Evolutionary conservation across 345 rosid species (phyloP), one percentile per base, ranked within the genome.

Genomic region (Sapria himalayana): DNA sequence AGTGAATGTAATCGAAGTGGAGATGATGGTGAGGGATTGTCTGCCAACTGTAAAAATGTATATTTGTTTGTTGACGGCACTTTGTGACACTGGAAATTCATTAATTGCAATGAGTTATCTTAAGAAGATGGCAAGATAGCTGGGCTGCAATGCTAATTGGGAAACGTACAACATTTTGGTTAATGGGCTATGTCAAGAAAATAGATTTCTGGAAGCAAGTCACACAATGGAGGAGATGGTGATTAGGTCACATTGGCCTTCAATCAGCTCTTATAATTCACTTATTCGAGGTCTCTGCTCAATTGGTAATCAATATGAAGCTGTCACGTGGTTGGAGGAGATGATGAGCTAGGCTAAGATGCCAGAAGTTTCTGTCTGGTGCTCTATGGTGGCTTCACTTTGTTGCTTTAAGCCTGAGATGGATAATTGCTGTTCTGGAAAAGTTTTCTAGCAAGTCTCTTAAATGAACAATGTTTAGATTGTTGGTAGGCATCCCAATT

Each of bases 311-410:
- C 66, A 64, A 22, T 81, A 76, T 54, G 89, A 86, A 66, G 92
- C 81, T 41, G 70, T 72, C 41, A 59, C 70, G 62, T 78, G 92
- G 97, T 58, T 86, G 57, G 97, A 86, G 63, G 94, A 81, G 69
- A 78, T 81, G 89, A 65, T 78, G 47, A 72, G 77, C 61, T 72
- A 68, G 50, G 85, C 60, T 29, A 48, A 60, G 58, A 16, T 58
- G 25, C 89, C 92, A 0, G 65, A 64, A 22, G 43, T 40, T 45
- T 67, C 55, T 22, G 51, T 68, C 14, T 81, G 97, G 97, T 53
- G 35, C 33, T 69, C 74, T 22, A 65, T 78, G 68, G 78, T 58
- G 43, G 43, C 58, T 29, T 78, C 80, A 50, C 55, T 65, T 1
- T 81, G 89, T 40, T 39, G 46, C 43, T 52, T 66, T 22, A 19